Percentiles rank a stretch among this genome's conserved stretches.
These are phyloP conservation scores for Pinus tabuliformis DNA, from an alignment of 75 land plant genomes.

Conservation along the genomic window DNA sequence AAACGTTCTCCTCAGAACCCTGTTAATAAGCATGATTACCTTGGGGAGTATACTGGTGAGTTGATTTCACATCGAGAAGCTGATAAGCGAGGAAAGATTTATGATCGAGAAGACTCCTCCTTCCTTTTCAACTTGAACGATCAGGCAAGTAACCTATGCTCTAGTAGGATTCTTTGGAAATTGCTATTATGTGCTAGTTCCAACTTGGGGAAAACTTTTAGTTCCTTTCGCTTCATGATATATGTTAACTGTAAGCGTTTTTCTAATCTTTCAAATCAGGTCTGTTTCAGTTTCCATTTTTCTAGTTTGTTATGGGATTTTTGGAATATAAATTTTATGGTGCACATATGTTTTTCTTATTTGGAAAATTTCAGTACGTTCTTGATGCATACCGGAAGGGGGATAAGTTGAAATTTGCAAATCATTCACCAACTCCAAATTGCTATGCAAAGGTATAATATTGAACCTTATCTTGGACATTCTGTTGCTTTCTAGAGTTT, in stretches of 20 bases:
- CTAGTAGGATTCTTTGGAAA: no score
- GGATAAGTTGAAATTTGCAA: constrained; percentile 97
- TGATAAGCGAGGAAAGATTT: constrained; percentile 98
- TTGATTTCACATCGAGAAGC: constrained; percentile 96
- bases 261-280: background rate
- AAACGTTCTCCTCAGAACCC: constrained; percentile 61
- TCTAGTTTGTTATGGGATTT: background rate
- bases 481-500: background rate
- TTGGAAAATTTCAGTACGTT: constrained; percentile 62
- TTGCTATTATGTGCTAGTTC: background rate
- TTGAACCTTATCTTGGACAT: background rate
- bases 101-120: constrained; percentile 95
- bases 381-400: constrained; percentile 98
- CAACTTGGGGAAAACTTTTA: no score
- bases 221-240: background rate
- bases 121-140: constrained; percentile 97
- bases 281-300: background rate
- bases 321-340: background rate
- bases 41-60: constrained; percentile 99
- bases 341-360: background rate
- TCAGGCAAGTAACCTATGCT: constrained; percentile 51
- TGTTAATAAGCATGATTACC: constrained; percentile 89
- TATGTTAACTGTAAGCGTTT: background rate
- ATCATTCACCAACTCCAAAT: constrained; percentile 97
- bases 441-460: constrained; percentile 94